Conservation (phyloP, 352 stramenopile genomes). For the Globisporangium viniferum region DNA sequence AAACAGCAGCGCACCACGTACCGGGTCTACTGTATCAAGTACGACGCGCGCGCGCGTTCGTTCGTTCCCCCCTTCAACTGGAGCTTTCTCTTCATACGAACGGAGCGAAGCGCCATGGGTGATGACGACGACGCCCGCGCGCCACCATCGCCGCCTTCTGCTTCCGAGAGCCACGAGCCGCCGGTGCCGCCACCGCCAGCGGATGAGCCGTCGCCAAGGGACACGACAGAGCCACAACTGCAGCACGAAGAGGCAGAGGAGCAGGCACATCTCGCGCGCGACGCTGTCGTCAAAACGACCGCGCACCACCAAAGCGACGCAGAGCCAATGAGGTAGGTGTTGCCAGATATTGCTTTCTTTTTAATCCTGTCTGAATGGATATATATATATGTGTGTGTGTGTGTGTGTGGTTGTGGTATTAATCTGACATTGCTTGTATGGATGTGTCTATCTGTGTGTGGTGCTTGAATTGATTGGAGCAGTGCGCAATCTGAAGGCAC, state of each 20-base stretch:
- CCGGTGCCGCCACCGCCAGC: background rate
- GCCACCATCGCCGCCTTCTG: too few species aligned
- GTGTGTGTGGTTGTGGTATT: background rate
- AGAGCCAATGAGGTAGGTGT: background rate
- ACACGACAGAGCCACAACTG: background rate
- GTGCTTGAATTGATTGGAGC: background rate
- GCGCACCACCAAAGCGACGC: constrained; percentile 2
- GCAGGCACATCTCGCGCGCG: background rate
- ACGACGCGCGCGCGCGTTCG: background rate
- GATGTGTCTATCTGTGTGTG: background rate
- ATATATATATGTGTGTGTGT: background rate
- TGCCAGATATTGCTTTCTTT: background rate
- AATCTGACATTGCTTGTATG: background rate
- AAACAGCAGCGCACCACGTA: background rate
- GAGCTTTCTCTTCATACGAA: constrained; percentile 8
- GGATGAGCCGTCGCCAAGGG: background rate
- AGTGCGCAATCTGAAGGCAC: background rate
- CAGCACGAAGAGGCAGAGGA: background rate
- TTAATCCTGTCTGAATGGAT: background rate
- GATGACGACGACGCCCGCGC: constrained; percentile 1
- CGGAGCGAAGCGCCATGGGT: background rate
- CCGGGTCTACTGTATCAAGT: background rate
- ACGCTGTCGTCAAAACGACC: background rate
- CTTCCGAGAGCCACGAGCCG: background rate
- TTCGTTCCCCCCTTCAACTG: constrained; percentile 13